Evolutionary conservation across 2,329 filamentous ascomycete species (phyloP), one percentile per base, ranked within the genome.

Genomic region (Diaporthe vaccinii): DNA sequence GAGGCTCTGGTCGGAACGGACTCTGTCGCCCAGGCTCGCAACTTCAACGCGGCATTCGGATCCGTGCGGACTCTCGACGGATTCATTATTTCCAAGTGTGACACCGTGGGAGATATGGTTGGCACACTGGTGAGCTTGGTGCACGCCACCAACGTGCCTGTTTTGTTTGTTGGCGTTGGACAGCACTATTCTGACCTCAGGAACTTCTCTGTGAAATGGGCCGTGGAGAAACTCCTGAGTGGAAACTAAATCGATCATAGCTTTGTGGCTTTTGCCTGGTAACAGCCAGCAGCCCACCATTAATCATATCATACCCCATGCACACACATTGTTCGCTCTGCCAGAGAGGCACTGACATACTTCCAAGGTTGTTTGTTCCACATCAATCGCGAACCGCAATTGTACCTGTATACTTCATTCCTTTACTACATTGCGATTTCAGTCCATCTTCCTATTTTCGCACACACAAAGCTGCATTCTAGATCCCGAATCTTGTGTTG

Each of bases 101-200:
- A 99, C 86, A 99, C 97, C 0, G 97, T 99, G 51, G 97, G 97
- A n/a, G 96, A 98, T 85, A 98, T 98, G 96, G 95, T 98, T 58
- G 95, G 90, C 79, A 98, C 96, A 3, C 87, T 99, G 78, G 97
- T 99, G 77, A 98, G 95, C 83, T 96, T 99, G 88, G 96, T 99
- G 53, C 96, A 98, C 85, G 96, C 97, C 4, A 99, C 97, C 4
- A 95, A 96, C 39, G 97, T 99, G 61, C 97, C 97, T 0, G 95
- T 99, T 28, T 89, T 98, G 15, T 99, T 99, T 82, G 90, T 99
- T 78, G 97, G 90, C 74, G 91, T 93, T 39, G 91, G 91, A 17
- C 91, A 93, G 83, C 91, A 93, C 80, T 93, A 93, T 81, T 92
- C 90, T 55, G 91, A 93, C 80, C 85, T 93, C 76, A 88, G 91